phyloP scores from a whole-genome alignment of 176 grass and related monocot genomes.

The Areca catechu region DNA sequence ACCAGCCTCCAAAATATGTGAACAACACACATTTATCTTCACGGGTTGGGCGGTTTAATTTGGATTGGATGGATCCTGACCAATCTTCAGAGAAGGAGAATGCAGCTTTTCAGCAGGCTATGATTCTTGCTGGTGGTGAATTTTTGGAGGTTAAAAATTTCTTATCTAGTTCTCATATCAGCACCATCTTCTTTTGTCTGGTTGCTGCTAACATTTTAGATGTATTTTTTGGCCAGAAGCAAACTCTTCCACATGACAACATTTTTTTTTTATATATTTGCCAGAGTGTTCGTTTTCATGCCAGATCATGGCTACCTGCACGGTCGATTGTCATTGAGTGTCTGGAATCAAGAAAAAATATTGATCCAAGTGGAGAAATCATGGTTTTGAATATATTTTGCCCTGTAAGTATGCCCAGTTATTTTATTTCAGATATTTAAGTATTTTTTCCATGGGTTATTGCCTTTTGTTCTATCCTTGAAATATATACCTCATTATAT shows the following conservation, averaged over 20 bases:
- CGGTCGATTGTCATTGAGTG: conserved; percentile 83
- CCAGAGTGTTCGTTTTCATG: conserved; percentile 70
- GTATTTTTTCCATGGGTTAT: too few species aligned
- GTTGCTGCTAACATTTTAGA: too few species aligned
- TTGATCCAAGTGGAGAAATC: conserved; percentile 92
- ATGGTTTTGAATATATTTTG: conserved; percentile 84
- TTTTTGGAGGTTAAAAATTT: conserved; percentile 57
- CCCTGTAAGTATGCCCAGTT: conserved; percentile 44
- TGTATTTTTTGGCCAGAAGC: too few species aligned
- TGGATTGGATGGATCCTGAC: conserved; percentile 84
- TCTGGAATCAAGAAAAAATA: conserved; percentile 57
- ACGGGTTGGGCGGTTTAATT: conserved; percentile 68
- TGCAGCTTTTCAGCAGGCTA: conserved; percentile 75
- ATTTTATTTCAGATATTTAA: not conserved
- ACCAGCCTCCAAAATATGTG: conserved; percentile 82
- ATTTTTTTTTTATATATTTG: conserved; percentile 17
- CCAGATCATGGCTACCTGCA: conserved; percentile 88
- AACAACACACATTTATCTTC: conserved; percentile 93
- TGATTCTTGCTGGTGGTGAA: conserved; percentile 75
- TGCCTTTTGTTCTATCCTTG: too few species aligned
- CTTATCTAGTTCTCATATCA: too few species aligned
- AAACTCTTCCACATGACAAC: too few species aligned
- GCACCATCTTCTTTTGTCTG: too few species aligned
- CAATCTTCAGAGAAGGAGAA: conserved; percentile 93
- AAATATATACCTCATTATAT: too few species aligned